Evolutionary conservation across 2,329 filamentous ascomycete genomes (phyloP).

Genomic region (Neonectria magnoliae): DNA sequence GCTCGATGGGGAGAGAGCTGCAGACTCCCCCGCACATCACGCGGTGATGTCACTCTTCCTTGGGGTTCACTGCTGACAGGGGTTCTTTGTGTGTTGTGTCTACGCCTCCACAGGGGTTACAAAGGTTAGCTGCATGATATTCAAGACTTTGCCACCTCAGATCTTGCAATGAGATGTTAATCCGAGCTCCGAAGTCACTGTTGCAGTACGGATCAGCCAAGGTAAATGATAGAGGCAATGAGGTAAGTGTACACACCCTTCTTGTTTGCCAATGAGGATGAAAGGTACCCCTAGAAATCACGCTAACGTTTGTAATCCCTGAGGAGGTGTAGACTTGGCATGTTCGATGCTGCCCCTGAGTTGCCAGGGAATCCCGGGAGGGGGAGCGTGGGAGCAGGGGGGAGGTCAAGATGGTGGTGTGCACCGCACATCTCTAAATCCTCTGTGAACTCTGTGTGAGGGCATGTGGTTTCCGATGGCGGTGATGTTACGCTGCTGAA

Average conservation of each 20-base stretch:
- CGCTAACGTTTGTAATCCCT: no score
- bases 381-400: background rate
- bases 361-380: slow-evolving; percentile 2
- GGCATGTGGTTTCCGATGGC: background rate
- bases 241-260: no score
- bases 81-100: slow-evolving; percentile 1
- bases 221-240: no score
- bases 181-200: no score
- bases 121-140: no score
- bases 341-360: slow-evolving; percentile 1
- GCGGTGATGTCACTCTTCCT: slow-evolving; percentile 10
- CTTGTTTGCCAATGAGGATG: no score
- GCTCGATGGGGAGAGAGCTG: background rate
- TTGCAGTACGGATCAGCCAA: no score
- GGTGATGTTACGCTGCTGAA: background rate
- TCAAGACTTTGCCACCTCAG: no score
- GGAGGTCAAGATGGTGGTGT: background rate
- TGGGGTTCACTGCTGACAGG: slow-evolving; percentile 11
- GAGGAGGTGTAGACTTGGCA: background rate
- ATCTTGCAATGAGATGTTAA: no score
- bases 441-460: background rate
- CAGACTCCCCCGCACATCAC: background rate
- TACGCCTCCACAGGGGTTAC: no score
- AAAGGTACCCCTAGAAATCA: no score
- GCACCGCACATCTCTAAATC: background rate